Evolutionary conservation across 2,329 filamentous ascomycete species (phyloP).

Genomic region (Diaporthe velutina): DNA sequence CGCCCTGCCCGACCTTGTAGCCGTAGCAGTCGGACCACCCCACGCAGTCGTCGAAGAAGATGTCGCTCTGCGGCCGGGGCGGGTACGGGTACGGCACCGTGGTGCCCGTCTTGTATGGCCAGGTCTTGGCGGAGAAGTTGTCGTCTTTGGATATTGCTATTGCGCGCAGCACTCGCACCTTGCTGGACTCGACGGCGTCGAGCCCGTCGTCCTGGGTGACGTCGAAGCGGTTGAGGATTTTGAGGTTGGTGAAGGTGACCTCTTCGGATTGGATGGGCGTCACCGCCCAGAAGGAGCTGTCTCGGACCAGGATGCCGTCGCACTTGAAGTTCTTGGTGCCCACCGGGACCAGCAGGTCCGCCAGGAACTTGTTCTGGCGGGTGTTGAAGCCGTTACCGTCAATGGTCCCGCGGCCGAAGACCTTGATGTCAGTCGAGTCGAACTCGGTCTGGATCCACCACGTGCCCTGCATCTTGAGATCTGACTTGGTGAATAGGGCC

Average conservation of each 20-base stretch:
- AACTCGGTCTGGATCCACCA: slow-evolving; percentile 18
- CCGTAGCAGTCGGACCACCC: slow-evolving; percentile 19
- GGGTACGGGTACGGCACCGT: background rate
- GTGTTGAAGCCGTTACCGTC: slow-evolving; percentile 10
- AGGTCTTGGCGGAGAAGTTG: slow-evolving; percentile 14
- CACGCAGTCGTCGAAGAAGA: slow-evolving; percentile 13
- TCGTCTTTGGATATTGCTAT: slow-evolving; percentile 17
- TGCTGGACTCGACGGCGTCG: slow-evolving; percentile 7
- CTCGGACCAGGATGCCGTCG: slow-evolving; percentile 16
- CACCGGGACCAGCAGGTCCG: slow-evolving; percentile 1
- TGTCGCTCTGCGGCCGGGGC: background rate
- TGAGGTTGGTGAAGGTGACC: slow-evolving; percentile 2
- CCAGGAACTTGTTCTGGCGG: slow-evolving; percentile 7
- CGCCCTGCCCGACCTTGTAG: slow-evolving; percentile 18
- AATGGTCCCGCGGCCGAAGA: slow-evolving; percentile 13
- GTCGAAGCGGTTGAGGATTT: slow-evolving; percentile 16
- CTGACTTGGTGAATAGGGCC: slow-evolving; percentile 9
- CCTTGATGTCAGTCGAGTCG: slow-evolving; percentile 15
- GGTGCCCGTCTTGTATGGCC: slow-evolving; percentile 2
- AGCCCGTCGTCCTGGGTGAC: slow-evolving; percentile 18
- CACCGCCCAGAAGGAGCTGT: slow-evolving; percentile 17
- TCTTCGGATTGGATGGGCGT: slow-evolving; percentile 10
- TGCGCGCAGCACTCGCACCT: background rate
- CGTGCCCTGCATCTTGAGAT: slow-evolving; percentile 7
- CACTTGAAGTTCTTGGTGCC: slow-evolving; percentile 1